Percentiles rank a stretch among this genome's conserved stretches.
Conservation (phyloP, 129 eudicot species). For the Sambucus nigra region DNA sequence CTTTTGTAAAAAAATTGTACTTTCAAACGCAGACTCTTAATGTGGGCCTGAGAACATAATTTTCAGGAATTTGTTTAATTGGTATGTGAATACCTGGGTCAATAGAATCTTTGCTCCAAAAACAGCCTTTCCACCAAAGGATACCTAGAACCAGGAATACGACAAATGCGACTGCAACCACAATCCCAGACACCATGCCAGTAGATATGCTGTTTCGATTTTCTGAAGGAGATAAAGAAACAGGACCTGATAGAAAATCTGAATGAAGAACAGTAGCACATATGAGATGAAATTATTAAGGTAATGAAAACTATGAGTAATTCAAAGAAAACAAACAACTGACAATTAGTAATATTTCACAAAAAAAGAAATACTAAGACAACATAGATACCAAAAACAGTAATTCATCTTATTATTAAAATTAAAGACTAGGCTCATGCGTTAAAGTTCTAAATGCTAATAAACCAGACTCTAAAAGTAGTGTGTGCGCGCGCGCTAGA, state of each 20-base stretch:
- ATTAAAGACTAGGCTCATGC: too few species aligned
- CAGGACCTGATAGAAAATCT: conserved; percentile 18
- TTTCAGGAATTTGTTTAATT: too few species aligned
- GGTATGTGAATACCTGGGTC: conserved; percentile 26
- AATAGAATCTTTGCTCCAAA: conserved; percentile 14
- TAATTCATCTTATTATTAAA: too few species aligned
- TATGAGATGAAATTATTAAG: background rate
- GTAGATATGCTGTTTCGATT: conserved; percentile 23
- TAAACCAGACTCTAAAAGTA: too few species aligned
- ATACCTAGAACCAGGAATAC: conserved; percentile 21
- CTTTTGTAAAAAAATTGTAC: too few species aligned
- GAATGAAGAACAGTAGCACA: background rate
- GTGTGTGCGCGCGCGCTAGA: too few species aligned
- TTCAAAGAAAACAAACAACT: background rate
- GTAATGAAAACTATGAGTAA: too few species aligned
- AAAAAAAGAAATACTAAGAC: background rate
- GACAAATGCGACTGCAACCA: conserved; percentile 24
- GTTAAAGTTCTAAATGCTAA: too few species aligned
- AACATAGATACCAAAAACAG: background rate
- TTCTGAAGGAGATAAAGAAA: conserved; percentile 6
- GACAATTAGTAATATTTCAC: background rate
- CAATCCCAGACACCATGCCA: conserved; percentile 38
- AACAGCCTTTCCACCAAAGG: conserved; percentile 50
- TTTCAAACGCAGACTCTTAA: too few species aligned
- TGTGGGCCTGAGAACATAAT: too few species aligned